Evolutionary conservation across 2,329 filamentous ascomycete species (phyloP).

Genomic region (Ophiostoma himal-ulmi): DNA sequence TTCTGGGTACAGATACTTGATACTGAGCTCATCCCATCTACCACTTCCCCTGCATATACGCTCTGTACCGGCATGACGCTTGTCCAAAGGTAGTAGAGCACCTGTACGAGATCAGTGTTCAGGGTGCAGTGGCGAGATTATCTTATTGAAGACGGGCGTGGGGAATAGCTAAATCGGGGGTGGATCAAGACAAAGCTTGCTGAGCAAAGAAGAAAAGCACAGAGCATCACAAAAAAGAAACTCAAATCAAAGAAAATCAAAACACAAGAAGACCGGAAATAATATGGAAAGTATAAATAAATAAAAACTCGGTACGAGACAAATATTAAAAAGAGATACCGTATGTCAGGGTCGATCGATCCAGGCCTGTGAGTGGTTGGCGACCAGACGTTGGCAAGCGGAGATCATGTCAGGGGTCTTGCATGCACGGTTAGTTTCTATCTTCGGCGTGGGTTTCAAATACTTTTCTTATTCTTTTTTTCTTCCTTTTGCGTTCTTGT

Average conservation of each 20-base stretch:
- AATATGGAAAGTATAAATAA: neutral
- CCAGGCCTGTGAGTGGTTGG: neutral
- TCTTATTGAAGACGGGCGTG: neutral
- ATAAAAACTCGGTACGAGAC: neutral
- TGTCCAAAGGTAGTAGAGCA: neutral
- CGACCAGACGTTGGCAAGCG: constrained; percentile 7
- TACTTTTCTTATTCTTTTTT: neutral
- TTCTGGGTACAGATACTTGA: neutral
- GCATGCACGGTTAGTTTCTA: neutral
- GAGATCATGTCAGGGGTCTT: constrained; percentile 11
- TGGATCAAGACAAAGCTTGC: neutral
- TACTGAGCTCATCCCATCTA: neutral
- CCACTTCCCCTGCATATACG: constrained; percentile 2
- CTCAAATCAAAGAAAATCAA: neutral
- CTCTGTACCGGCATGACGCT: neutral
- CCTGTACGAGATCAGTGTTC: neutral
- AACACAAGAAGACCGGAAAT: neutral
- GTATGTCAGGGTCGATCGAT: neutral
- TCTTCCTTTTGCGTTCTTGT: neutral
- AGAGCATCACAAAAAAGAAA: neutral
- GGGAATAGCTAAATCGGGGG: neutral
- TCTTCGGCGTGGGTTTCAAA: neutral
- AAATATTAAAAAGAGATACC: neutral
- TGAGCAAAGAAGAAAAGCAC: neutral
- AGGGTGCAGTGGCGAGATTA: neutral